Base-by-base conservation (phyloP, 2,329 filamentous ascomycete genomes). In the Paecilomyces sp. region DNA sequence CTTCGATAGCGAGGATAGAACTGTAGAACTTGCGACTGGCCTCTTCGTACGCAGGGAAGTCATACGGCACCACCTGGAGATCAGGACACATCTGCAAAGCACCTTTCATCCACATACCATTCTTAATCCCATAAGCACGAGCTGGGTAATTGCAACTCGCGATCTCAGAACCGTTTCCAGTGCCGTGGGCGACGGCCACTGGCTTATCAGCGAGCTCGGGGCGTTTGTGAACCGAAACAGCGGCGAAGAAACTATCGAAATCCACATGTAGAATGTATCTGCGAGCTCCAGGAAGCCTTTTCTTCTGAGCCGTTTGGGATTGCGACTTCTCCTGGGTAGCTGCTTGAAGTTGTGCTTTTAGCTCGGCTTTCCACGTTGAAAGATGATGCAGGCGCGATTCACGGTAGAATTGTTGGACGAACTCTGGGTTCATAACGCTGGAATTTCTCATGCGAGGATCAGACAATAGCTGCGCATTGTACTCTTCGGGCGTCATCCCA, bases 91-190 rank as follows among this genome's bases (percentile, higher is more conserved):
- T 74, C 65, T 94, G 88, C 61, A 88, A 81, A 0, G 94, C 94
- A 34, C 84, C 83, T 71, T 93, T 95, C 93, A 99, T 97, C 94
- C 95, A 99, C 94, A 97, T 99, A 41, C 95, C 95, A 66, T 99
- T 99, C 71, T 92, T 96, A 58, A 99, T 82, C 1, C 93, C 93
- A 66, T 88, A 94, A 33, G 85, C 82, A 41, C 94, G 86, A 6
- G 95, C 94, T 22, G 89, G 87, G 71, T 99, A 99, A 68, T 99
- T 99, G 76, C 94, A 99, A 64, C 92, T 97, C 24, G 94, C 94
- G 68, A 99, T 97, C 71, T 99, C 94, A 0, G 93, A 96, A 0
- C 91, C 91, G 25, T 85, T 85, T 0, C 93, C 93, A 53, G 83
- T 84, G 3, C 93, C 89, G 70, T 99, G 94, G 3, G 94, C 93